Evolutionary conservation across 148 eudicot species (phyloP).

Genomic region (Rheum nobile): DNA sequence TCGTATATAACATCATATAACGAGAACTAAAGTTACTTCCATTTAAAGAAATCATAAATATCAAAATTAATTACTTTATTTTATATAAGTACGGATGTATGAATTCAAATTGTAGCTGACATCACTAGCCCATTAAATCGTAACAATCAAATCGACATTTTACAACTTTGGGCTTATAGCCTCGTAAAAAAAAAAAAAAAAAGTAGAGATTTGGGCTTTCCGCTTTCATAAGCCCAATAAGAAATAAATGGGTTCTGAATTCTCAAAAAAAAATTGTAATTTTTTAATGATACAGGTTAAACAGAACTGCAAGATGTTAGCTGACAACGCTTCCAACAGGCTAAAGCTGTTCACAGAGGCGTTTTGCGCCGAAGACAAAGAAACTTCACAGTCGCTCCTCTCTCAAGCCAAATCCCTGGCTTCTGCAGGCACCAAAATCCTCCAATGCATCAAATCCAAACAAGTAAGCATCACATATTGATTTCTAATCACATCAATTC

Average conservation of each 20-base stretch:
- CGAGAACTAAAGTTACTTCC: not conserved
- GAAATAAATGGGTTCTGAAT: no score
- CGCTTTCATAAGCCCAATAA: conserved; percentile 3
- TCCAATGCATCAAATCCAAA: conserved; percentile 47
- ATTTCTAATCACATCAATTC: not conserved
- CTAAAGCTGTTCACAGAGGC: conserved; percentile 47
- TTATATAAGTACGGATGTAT: no score
- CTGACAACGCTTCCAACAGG: conserved; percentile 48
- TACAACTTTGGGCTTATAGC: not conserved
- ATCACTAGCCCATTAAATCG: not conserved
- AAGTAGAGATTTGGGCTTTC: no score
- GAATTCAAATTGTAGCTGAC: no score
- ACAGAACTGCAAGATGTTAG: conserved; percentile 37
- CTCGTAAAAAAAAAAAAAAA: no score
- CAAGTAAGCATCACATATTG: conserved; percentile 27
- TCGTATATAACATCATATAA: not conserved
- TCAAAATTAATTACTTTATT: no score
- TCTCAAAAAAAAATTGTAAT: not conserved
- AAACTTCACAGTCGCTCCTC: conserved; percentile 29
- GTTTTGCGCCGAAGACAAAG: conserved; percentile 49
- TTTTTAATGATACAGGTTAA: conserved; percentile 31
- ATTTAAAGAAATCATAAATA: no score
- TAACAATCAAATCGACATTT: no score
- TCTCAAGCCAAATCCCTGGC: conserved; percentile 45
- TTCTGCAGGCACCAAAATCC: conserved; percentile 29